A percentile compares a stretch with the other conserved stretches of the same genome.
phyloP scores from a whole-genome alignment of 1,284 basidiomycete species.

The Rhodotorula sp. region DNA sequence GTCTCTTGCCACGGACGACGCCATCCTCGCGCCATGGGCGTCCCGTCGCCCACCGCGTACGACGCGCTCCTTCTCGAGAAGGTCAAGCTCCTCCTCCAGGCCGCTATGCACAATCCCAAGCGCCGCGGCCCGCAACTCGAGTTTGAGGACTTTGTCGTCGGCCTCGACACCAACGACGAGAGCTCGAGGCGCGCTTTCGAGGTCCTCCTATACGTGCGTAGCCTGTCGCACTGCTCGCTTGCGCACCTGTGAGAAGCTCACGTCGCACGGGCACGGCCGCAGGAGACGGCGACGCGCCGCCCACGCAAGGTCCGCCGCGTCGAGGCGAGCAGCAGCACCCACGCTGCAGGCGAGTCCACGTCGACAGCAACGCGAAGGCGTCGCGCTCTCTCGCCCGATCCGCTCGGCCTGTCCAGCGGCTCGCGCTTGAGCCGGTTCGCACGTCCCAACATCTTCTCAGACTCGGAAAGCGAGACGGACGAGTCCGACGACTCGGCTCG shows the following conservation, averaged over 20 bases:
- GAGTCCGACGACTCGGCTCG: not conserved
- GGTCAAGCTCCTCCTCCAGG: conserved; percentile 26
- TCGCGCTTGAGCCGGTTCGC: no score
- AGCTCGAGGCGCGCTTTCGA: conserved; percentile 13
- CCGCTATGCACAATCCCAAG: conserved; percentile 16
- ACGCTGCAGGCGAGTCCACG: not conserved
- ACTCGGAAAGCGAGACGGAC: not conserved
- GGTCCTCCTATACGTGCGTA: conserved; percentile 22
- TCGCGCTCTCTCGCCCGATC: no score
- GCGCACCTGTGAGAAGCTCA: not conserved
- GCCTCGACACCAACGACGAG: conserved; percentile 23
- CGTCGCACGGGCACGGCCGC: not conserved
- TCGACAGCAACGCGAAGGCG: not conserved
- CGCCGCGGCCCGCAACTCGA: not conserved
- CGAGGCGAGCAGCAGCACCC: no score
- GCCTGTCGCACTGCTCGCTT: no score
- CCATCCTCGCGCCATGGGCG: conserved; percentile 8
- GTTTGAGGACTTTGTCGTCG: conserved; percentile 29
- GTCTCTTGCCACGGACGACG: no score
- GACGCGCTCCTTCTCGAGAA: conserved; percentile 31
- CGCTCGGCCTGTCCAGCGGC: no score
- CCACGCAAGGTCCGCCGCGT: not conserved
- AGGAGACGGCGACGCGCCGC: conserved; percentile 28
- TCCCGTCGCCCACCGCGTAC: conserved; percentile 22
- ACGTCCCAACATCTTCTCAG: not conserved